Evolutionary conservation across 2,329 filamentous ascomycete species (phyloP), one percentile per base, ranked within the genome.

Genomic region (Huntiella moniliformis): DNA sequence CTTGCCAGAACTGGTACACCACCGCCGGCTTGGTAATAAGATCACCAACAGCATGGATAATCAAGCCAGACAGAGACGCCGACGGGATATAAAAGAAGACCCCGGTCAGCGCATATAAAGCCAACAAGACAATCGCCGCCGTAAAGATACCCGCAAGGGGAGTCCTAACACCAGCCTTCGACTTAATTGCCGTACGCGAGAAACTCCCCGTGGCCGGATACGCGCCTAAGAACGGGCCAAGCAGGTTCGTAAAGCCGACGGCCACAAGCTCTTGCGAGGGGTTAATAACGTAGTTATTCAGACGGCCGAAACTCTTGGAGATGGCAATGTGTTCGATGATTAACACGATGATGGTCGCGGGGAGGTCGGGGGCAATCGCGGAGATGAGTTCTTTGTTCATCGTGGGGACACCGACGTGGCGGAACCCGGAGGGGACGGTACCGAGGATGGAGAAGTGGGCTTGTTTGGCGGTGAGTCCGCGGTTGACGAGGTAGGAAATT

Each of bases 201-300:
- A 94, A 94, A 2, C 85, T 92, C 4, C 85, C 86, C 8, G 85
- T 94, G 0, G 83, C 82, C 3, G 85, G 83, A 54, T 92, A 94
- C 2, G 69, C 84, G 44, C 85, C 82, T 1, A 88, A 65, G 65
- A 91, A 88, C 7, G 82, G 78, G 13, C 77, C 80, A 7, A 87
- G 68, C 32, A 86, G 62, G 57, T 87, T 87, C 34, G 72, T 74
- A 2, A 85, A 71, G 52, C 81, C 81, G 53, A 86, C 83, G 33
- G 79, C 81, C 22, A 87, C 77, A 43, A 87, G 64, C 57, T 87
- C 81, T 58, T 87, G 82, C 1, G 81, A 85, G 1, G 82, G 82
- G 52, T 86, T 71, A 56, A 86, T 85, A 41, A 73, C 76, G 59
- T 87, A 87, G 64, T 84, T 83, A 67, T 85, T 85, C 56, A 85